Conservation (phyloP, 345 rosid species). For the Lepidium aucheri region DNA sequence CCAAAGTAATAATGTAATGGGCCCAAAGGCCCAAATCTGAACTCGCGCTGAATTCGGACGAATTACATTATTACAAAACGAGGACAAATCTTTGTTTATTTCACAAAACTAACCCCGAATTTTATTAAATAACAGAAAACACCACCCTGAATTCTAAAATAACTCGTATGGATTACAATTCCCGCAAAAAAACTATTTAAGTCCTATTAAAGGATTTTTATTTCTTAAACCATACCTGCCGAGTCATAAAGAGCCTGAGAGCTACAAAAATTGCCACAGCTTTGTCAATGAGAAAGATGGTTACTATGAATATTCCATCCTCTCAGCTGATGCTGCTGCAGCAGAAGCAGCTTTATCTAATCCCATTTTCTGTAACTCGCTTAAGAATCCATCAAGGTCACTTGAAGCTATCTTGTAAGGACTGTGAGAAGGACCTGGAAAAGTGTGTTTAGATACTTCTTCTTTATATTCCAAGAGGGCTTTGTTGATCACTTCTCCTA, state of each 20-base stretch:
- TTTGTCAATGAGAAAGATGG: conserved; percentile 6
- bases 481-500: conserved; percentile 74
- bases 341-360: conserved; percentile 66
- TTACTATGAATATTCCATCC: conserved; percentile 15
- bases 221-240: background rate
- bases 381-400: conserved; percentile 53
- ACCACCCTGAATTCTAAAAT: background rate
- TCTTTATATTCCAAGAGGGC: conserved; percentile 66
- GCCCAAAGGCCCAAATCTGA: background rate
- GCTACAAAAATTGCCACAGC: background rate
- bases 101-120: background rate
- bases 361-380: conserved; percentile 63
- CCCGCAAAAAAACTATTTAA: background rate
- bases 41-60: background rate
- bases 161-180: background rate
- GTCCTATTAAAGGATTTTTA: background rate
- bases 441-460: conserved; percentile 59
- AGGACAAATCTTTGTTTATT: background rate
- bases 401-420: conserved; percentile 58
- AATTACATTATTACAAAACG: background rate
- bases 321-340: conserved; percentile 54
- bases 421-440: conserved; percentile 69
- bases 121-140: background rate
- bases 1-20: background rate
- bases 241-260: background rate